phyloP scores from a whole-genome alignment of 2,329 filamentous ascomycete genomes.

The Penicillium sp. region DNA sequence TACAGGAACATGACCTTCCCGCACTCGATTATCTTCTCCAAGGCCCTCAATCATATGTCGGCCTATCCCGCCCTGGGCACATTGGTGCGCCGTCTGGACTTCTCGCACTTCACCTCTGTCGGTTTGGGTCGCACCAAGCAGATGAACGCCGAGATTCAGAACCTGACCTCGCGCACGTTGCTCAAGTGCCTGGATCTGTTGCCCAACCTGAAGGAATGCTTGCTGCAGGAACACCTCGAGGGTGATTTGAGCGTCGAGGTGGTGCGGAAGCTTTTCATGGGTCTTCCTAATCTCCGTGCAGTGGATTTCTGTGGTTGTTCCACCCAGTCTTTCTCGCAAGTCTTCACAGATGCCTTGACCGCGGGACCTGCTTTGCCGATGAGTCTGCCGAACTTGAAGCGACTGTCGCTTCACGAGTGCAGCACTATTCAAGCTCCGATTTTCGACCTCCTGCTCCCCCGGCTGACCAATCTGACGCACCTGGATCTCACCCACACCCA shows the following conservation, averaged over 20 bases:
- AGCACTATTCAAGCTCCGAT: constrained; percentile 67
- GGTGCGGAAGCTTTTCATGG: constrained; percentile 69
- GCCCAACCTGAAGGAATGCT: constrained; percentile 73
- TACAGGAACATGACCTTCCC: constrained; percentile 81
- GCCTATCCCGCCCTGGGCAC: constrained; percentile 69
- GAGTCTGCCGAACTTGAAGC: constrained; percentile 60
- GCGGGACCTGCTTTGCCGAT: constrained; percentile 51
- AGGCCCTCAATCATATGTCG: constrained; percentile 71
- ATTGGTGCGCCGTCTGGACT: constrained; percentile 77
- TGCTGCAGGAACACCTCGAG: constrained; percentile 79
- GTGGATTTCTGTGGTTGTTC: constrained; percentile 79
- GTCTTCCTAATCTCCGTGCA: constrained; percentile 64
- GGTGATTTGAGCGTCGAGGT: constrained; percentile 71
- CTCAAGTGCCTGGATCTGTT: constrained; percentile 70
- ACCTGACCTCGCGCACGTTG: constrained; percentile 73
- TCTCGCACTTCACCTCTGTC: constrained; percentile 82
- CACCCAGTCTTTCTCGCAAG: constrained; percentile 65
- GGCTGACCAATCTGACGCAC: constrained; percentile 70
- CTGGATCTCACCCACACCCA: constrained; percentile 78
- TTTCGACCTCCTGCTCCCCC: constrained; percentile 71
- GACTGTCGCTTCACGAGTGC: constrained; percentile 78
- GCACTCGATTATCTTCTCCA: constrained; percentile 80
- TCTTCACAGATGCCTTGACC: constrained; percentile 61
- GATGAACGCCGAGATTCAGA: constrained; percentile 73
- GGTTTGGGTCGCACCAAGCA: constrained; percentile 73